Evolutionary conservation across 2,329 filamentous ascomycete genomes (phyloP), one percentile per base, ranked within the genome.

Genomic region (Microsporum canis): DNA sequence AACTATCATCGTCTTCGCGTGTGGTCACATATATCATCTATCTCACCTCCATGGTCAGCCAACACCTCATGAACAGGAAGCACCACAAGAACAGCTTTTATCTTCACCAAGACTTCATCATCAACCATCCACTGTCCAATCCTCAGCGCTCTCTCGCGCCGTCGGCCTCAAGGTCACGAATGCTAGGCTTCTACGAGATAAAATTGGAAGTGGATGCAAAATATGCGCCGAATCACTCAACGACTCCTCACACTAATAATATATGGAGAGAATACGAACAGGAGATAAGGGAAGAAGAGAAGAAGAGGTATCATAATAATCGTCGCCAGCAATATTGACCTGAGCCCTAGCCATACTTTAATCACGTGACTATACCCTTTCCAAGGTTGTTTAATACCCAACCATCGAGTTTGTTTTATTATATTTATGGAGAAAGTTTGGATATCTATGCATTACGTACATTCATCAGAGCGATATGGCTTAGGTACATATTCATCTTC

Each of bases 131-230:
- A n/a, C 29, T 17, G 23, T 55, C 2, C 62, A 58, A 6, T 65
- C 62, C n/a, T 56, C 63, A 2, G 3, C 64, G 3, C 55, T 64
- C 49, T 75, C 75, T 59, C 72, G 76, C 41, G 89, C 87, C 59
- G 85, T 97, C 5, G 88, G 89, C 0, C 84, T 87, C 34, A 96
- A 96, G 74, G 90, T 96, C 33, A 94, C 88, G 65, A 89, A 90
- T 70, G 91, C 91, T 43, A 82, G 90, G 65, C 72, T 96, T 60
- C 75, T 96, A 63, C 81, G 85, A 66, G 88, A 91, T 68, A 84
- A 84, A 63, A 80, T 92, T 7, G 63, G 63, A 10, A 69, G 72
- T 29, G 73, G 74, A 17, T 76, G 74, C 62, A 70, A 69, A 27
- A 71, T 76, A 31, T 76, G 74, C 65, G 69, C 73, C 6, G n/a